phyloP scores from a whole-genome alignment of 257 asterid genomes.

The Ehretia macrophylla region DNA sequence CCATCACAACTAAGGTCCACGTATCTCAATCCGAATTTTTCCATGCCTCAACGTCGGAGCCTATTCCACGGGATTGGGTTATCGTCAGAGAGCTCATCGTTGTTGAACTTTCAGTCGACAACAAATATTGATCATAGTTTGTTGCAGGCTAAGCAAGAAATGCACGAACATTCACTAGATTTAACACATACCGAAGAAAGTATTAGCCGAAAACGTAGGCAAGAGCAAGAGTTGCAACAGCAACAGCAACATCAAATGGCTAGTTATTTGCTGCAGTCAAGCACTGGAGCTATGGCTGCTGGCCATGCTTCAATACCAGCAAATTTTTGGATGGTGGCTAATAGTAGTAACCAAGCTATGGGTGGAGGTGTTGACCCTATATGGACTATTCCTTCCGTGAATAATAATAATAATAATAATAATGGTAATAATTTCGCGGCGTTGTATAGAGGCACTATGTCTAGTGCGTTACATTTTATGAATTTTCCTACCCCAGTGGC shows the following conservation, averaged over 20 bases:
- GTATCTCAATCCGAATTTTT: conserved; percentile 52
- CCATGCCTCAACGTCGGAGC: conserved; percentile 50
- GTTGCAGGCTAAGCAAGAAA: conserved; percentile 59
- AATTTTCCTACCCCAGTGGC: conserved; percentile 79
- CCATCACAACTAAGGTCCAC: conserved; percentile 86
- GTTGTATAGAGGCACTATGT: conserved; percentile 64
- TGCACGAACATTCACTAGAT: conserved; percentile 44
- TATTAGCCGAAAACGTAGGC: conserved; percentile 52
- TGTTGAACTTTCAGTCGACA: conserved; percentile 66
- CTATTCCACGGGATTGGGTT: conserved; percentile 59
- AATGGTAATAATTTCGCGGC: conserved; percentile 20
- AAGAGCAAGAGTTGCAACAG: conserved; percentile 54
- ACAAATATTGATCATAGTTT: conserved; percentile 54
- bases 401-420: conserved; percentile 29
- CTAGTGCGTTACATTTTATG: conserved; percentile 88
- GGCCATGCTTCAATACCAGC: conserved; percentile 76
- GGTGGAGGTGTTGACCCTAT: conserved; percentile 66
- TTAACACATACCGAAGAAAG: conserved; percentile 49
- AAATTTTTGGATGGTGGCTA: conserved; percentile 89
- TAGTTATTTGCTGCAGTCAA: conserved; percentile 65
- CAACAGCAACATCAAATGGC: conserved; percentile 55
- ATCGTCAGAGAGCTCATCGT: conserved; percentile 48
- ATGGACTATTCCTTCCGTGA: conserved; percentile 66
- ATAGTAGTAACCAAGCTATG: conserved; percentile 58
- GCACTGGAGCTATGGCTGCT: conserved; percentile 63